Conservation (phyloP, 208 protist species). For the Blastocrithidia nonstop region DNA sequence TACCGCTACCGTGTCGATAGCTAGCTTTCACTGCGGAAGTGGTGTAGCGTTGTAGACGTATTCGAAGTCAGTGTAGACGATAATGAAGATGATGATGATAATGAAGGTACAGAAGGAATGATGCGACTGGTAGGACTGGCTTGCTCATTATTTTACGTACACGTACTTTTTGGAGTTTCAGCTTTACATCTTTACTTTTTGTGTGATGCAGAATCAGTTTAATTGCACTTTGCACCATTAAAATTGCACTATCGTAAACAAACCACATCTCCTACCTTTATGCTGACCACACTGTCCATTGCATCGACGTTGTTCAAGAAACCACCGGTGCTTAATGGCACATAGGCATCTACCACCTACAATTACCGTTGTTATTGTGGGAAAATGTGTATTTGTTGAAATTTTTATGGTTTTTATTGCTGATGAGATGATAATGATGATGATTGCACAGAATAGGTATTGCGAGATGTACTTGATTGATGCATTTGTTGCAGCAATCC, state of each 20-base stretch:
- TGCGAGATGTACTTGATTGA: too few relatives aligned
- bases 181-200: too few relatives aligned
- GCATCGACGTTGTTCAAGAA: slow-evolving; percentile 42
- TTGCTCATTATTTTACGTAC: too few relatives aligned
- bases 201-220: too few relatives aligned
- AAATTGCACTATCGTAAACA: neutral
- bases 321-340: slow-evolving; percentile 56
- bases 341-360: slow-evolving; percentile 53
- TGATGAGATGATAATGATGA: too few relatives aligned
- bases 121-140: neutral
- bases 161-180: too few relatives aligned
- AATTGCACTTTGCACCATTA: neutral
- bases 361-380: too few relatives aligned
- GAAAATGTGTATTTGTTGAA: too few relatives aligned
- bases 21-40: slow-evolving; percentile 24
- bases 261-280: slow-evolving; percentile 26
- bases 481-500: too few relatives aligned
- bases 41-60: slow-evolving; percentile 1
- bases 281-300: slow-evolving; percentile 7
- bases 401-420: too few relatives aligned
- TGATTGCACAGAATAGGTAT: too few relatives aligned
- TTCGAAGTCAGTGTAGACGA: neutral
- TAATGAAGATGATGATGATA: neutral
- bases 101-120: neutral
- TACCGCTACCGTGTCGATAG: slow-evolving; percentile 28